Conservation (phyloP, 352 stramenopile species). For the Pythium rhizo-oryzae region DNA sequence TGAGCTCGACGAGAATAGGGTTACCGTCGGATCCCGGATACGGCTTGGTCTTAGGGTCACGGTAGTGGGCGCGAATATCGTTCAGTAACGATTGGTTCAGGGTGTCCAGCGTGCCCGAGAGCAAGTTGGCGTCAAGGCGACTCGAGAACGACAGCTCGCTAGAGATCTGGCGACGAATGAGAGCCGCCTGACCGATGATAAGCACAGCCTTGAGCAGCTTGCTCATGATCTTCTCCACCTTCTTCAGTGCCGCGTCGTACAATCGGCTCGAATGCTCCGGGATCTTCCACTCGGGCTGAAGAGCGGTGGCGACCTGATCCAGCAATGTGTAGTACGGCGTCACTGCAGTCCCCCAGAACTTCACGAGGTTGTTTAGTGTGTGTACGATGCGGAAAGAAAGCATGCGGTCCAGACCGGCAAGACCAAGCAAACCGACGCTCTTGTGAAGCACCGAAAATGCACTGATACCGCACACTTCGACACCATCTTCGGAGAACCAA, state of each 20-base stretch:
- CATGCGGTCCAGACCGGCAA: slow-evolving; percentile 93
- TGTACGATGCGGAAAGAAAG: slow-evolving; percentile 93
- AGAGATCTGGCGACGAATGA: slow-evolving; percentile 92
- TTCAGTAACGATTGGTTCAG: slow-evolving; percentile 91
- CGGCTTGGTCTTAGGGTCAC: slow-evolving; percentile 76
- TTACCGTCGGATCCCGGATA: slow-evolving; percentile 81
- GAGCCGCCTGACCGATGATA: slow-evolving; percentile 93
- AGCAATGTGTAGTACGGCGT: slow-evolving; percentile 90
- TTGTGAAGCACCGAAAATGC: slow-evolving; percentile 91
- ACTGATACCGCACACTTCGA: slow-evolving; percentile 89
- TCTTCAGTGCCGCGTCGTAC: slow-evolving; percentile 91
- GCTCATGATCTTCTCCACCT: slow-evolving; percentile 95
- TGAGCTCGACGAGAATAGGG: slow-evolving; percentile 88
- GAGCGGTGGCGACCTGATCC: slow-evolving; percentile 82
- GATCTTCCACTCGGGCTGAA: slow-evolving; percentile 90
- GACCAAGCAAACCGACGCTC: slow-evolving; percentile 89
- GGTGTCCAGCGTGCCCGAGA: slow-evolving; percentile 88
- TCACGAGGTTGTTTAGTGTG: slow-evolving; percentile 93
- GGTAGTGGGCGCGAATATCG: slow-evolving; percentile 89
- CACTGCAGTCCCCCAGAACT: slow-evolving; percentile 91
- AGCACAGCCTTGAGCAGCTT: slow-evolving; percentile 93
- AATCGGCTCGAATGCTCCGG: slow-evolving; percentile 83
- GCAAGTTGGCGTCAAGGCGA: slow-evolving; percentile 89
- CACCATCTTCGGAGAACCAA: slow-evolving; percentile 90
- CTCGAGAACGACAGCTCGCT: slow-evolving; percentile 92